A percentile compares a stretch with the other conserved stretches of the same genome.
These are phyloP conservation scores for Blastocystis sp. DNA, from an alignment of 352 stramenopile genomes.

Conservation along the genomic window DNA sequence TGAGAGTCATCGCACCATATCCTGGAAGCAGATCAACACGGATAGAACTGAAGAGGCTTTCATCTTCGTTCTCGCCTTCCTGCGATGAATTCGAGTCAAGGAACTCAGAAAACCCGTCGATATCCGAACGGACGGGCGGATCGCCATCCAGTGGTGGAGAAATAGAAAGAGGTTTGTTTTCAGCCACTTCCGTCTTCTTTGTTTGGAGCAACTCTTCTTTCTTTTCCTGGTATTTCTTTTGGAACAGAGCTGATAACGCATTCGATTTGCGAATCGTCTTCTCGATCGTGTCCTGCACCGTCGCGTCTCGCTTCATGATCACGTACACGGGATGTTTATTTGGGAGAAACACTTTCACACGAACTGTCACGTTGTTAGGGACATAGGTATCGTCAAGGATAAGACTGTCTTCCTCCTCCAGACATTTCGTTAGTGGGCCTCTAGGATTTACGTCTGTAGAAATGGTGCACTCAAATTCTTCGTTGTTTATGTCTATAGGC, in stretches of 20 bases:
- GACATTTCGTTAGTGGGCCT: slow-evolving; percentile 6
- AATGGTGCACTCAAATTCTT: background rate
- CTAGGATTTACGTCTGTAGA: background rate
- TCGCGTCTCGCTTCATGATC: slow-evolving; percentile 30
- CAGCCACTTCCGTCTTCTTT: background rate
- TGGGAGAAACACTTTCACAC: slow-evolving; percentile 45
- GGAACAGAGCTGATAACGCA: background rate
- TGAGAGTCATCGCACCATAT: background rate
- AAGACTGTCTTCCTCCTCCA: slow-evolving; percentile 24
- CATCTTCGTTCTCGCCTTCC: background rate
- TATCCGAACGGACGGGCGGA: background rate
- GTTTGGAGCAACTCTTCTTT: background rate
- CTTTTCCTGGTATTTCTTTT: background rate
- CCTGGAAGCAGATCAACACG: background rate
- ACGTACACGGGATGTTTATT: slow-evolving; percentile 1
- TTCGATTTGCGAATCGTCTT: slow-evolving; percentile 55
- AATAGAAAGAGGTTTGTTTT: background rate
- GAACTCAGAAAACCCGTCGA: slow-evolving; percentile 7
- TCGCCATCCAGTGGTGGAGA: background rate
- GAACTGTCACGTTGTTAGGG: slow-evolving; percentile 8
- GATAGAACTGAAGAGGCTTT: background rate
- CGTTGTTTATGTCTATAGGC: background rate
- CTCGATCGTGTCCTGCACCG: slow-evolving; percentile 44
- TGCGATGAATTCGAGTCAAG: background rate
- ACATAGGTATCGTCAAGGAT: background rate